Conservation (phyloP, 2,329 filamentous ascomycete species). For the Alternaria sp. region DNA sequence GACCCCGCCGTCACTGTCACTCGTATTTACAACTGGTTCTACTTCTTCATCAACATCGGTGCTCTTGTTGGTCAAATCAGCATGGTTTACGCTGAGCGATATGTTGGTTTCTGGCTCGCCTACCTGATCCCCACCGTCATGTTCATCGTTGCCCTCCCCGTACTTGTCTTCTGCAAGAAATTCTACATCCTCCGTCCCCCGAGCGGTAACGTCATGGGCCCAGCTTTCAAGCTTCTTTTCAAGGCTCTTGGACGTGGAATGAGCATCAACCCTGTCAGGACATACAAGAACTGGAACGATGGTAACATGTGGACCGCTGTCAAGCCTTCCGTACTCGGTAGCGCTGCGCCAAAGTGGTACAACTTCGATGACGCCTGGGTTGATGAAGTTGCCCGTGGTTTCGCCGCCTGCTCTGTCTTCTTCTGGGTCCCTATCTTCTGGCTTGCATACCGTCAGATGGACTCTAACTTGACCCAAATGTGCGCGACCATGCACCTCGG, state of each 20-base stretch:
- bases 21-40: constrained; percentile 69
- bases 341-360: constrained; percentile 72
- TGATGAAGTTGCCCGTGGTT: constrained; percentile 77
- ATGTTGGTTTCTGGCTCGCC: constrained; percentile 76
- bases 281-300: constrained; percentile 64
- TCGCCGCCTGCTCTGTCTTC: constrained; percentile 50
- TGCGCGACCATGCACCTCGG: constrained; percentile 72
- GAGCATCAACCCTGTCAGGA: constrained; percentile 65
- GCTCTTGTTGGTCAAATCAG: constrained; percentile 47
- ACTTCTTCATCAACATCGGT: constrained; percentile 52
- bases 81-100: constrained; percentile 53
- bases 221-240: constrained; percentile 68
- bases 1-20: constrained; percentile 73
- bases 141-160: constrained; percentile 67
- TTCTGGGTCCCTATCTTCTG: constrained; percentile 73
- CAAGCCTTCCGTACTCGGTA: constrained; percentile 69
- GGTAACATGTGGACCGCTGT: constrained; percentile 70
- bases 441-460: constrained; percentile 74
- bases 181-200: constrained; percentile 69
- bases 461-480: constrained; percentile 71
- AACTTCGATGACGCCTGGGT: constrained; percentile 84
- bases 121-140: constrained; percentile 73
- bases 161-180: constrained; percentile 68
- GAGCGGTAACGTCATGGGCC: constrained; percentile 72
- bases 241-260: constrained; percentile 63